Evolutionary conservation across 1,139 yeast genomes (phyloP).

Genomic region (Blastobotrys aristatus): DNA sequence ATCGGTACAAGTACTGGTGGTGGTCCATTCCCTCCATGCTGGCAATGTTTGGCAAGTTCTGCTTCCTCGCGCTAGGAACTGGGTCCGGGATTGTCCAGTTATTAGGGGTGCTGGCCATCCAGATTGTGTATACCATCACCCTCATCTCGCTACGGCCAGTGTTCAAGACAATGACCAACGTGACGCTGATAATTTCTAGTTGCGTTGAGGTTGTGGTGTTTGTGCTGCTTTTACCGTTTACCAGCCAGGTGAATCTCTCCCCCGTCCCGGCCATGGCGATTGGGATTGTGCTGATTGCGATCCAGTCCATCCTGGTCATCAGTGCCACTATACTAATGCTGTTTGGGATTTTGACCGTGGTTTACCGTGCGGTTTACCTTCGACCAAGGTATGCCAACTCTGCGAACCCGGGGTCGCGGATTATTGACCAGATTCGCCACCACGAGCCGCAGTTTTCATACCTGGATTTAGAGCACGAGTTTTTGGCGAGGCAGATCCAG

Average conservation of each 20-base stretch:
- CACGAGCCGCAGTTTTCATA: not conserved
- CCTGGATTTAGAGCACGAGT: slow-evolving; percentile 1
- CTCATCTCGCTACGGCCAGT: slow-evolving; percentile 1
- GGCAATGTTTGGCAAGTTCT: not conserved
- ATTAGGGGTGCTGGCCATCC: not conserved
- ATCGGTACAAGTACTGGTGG: slow-evolving; percentile 5
- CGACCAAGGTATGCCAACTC: slow-evolving; percentile 1
- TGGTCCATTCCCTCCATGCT: not conserved
- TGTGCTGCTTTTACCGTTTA: slow-evolving; percentile 1
- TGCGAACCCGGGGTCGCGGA: not conserved
- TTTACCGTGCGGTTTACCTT: not conserved
- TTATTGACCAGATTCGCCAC: not conserved
- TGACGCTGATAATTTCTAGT: not conserved
- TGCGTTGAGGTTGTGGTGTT: not conserved
- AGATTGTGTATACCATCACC: not conserved
- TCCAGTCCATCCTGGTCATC: slow-evolving; percentile 2
- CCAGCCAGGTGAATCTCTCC: not conserved
- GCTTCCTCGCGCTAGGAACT: slow-evolving; percentile 1
- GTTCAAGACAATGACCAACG: not conserved
- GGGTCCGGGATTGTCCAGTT: slow-evolving; percentile 3
- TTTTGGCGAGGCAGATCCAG: not conserved
- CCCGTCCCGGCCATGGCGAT: not conserved
- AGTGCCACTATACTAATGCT: not conserved
- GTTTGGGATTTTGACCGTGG: not conserved
- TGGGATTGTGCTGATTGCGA: slow-evolving; percentile 1